Evolutionary conservation across 1,139 yeast genomes (phyloP), one percentile per base, ranked within the genome.

Genomic region (Casaregolazyma suthepensis): DNA sequence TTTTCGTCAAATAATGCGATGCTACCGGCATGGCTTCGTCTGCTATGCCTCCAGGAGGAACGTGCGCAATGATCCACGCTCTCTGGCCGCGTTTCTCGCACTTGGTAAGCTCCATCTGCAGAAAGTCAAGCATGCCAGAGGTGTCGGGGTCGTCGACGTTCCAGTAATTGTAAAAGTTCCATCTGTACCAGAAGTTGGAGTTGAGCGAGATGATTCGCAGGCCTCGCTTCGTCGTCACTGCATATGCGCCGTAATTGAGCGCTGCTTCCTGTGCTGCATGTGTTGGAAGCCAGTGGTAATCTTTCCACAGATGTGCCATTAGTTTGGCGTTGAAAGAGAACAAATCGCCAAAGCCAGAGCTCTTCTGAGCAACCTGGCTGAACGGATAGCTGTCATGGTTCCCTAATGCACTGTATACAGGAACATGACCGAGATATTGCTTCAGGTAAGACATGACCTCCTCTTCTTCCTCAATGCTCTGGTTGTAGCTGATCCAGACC

Each of bases 301-400:
- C 62, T 35, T 55, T 50, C 86, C 87, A 83, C 52, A 84, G 62
- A 50, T 80, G 78, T 45, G 82, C 77, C 79, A 84, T 76, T 54
- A 82, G 70, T 19, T 83, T 83, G 13, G 76, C 74, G 61, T 85
- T 83, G 80, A 83, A 83, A 48, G 76, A 73, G 63, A 81, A 82
- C 54, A 78, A 68, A 58, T 77, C 76, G 50, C 73, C 71, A 56
- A 71, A 76, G 3, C 79, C 78, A 35, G 78, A 74, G 43, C 68
- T 63, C 54, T 75, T 70, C 47, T 84, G 87, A 1, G 89, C 84
- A 54, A 82, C 66, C 66, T 83, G 88, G 17, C 84, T 86, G 63
- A 82, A 83, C 15, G 90, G 90, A 73, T 78, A 84, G 18, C 85
- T 79, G 63, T 85, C 90, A 66, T 85, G 90, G 66, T 84, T 84